phyloP scores from a whole-genome alignment of 768 basidiomycete species.

The Nidula microcarpa region DNA sequence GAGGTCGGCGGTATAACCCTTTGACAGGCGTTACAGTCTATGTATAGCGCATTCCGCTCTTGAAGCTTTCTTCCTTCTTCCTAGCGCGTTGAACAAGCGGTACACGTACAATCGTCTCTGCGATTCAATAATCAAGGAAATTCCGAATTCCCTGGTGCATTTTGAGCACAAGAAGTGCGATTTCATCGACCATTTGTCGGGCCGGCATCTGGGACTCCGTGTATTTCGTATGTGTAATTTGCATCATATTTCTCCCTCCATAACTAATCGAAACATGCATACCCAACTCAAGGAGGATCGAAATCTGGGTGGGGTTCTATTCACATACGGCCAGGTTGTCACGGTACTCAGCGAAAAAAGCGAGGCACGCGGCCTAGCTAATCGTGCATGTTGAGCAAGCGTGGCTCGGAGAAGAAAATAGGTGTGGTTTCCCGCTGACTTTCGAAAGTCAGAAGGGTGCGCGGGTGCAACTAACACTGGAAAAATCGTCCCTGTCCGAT shows the following conservation, averaged over 20 bases:
- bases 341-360: neutral
- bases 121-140: neutral
- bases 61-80: too few species aligned
- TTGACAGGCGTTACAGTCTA: constrained; percentile 1
- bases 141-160: too few species aligned
- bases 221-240: neutral
- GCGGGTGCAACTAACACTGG: neutral
- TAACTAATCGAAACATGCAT: too few species aligned
- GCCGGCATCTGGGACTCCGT: neutral
- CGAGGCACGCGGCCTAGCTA: neutral
- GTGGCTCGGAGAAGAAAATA: neutral
- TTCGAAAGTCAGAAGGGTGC: neutral
- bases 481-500: neutral
- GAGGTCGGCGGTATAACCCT: neutral
- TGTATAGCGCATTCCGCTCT: too few species aligned
- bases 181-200: neutral
- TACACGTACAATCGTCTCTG: too few species aligned
- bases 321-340: neutral
- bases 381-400: neutral
- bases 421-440: neutral
- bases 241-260: too few species aligned
- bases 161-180: neutral
- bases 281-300: neutral
- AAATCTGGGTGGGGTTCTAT: neutral
- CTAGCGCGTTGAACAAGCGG: too few species aligned